Base-by-base conservation (phyloP, 2,329 filamentous ascomycete species). In the Colletotrichum liaoningense region DNA sequence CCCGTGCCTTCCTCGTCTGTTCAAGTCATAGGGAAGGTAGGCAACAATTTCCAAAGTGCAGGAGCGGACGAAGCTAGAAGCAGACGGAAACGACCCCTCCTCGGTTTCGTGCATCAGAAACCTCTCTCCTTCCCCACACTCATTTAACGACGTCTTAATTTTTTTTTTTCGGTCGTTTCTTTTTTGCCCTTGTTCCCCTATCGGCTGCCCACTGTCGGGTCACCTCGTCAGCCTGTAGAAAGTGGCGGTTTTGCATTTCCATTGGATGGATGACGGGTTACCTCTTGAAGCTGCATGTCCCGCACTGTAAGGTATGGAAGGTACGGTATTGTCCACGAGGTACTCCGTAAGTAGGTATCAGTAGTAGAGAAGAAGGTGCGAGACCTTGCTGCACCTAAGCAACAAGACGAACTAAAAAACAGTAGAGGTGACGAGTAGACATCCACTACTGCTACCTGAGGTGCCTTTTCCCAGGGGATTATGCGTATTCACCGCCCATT, bases 41-140 rank as follows among this genome's bases (percentile, higher is more conserved):
- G 24, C 49, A 28, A 30, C 24, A 9, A 28, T 33, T 12, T 28
- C 35, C 19, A 22, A n/a, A 22, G 28, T 24, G 28, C 42, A 63
- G 46, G 46, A 49, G 58, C 30, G 3, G 42, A 8, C 19, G 42
- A 56, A 22, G 33, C 67, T 72, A 63, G 69, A 72, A 69, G 65
- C 58, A 69, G 58, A 58, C 58, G 35, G 69, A 72, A 69, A 64
- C 58, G 69, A 59, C 69, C 65, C 65, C 69, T 72, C 69, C 54
- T 72, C 59, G 38, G 59, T 58, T 69, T 69, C 52, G 57, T 58
- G 58, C 65, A 59, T 63, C 54, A 57, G 69, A 67, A 60, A 16
- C 70, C 42, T 70, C 49, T 46, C n/a, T 59, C 28, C 63, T 74
- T 74, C 63, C 72, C 72, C 72, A 74, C 72, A 74, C 69, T 74